Evolutionary conservation across 164 flowering plant genomes (phyloP).

Genomic region (Vitis amurensis): DNA sequence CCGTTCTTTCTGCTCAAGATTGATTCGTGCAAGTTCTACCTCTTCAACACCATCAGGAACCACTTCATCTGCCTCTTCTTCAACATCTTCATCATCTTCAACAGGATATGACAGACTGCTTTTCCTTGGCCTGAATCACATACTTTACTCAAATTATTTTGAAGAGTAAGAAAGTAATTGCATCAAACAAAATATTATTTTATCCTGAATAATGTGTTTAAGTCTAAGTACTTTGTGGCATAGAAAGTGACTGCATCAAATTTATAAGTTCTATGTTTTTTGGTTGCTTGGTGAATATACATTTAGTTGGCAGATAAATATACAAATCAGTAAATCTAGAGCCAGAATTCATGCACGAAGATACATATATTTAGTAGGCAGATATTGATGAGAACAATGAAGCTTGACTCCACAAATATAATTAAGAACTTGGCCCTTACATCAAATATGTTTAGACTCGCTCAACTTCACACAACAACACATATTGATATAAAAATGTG

Average conservation of each 20-base stretch:
- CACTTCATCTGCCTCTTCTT: slow-evolving; percentile 98
- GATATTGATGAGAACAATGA: no score
- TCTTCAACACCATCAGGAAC: slow-evolving; percentile 99
- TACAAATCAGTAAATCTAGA: no score
- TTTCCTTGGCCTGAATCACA: slow-evolving; percentile 74
- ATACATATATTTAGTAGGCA: no score
- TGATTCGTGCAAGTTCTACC: slow-evolving; percentile 87
- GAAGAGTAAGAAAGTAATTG: neutral
- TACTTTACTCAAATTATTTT: slow-evolving; percentile 6
- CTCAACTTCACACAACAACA: neutral
- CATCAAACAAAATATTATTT: neutral
- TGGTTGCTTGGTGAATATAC: neutral
- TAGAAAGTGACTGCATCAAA: neutral
- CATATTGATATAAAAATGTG: neutral
- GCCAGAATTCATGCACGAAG: no score
- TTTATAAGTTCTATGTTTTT: neutral
- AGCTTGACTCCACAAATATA: no score
- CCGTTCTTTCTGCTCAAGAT: slow-evolving; percentile 80
- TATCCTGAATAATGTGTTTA: neutral
- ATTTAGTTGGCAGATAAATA: neutral
- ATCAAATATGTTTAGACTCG: neutral
- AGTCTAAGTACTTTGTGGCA: neutral
- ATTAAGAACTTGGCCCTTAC: neutral
- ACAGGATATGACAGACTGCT: slow-evolving; percentile 77
- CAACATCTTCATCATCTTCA: slow-evolving; percentile 93